Evolutionary conservation across 768 basidiomycete genomes (phyloP).

Genomic region (Exidia glandulosa): DNA sequence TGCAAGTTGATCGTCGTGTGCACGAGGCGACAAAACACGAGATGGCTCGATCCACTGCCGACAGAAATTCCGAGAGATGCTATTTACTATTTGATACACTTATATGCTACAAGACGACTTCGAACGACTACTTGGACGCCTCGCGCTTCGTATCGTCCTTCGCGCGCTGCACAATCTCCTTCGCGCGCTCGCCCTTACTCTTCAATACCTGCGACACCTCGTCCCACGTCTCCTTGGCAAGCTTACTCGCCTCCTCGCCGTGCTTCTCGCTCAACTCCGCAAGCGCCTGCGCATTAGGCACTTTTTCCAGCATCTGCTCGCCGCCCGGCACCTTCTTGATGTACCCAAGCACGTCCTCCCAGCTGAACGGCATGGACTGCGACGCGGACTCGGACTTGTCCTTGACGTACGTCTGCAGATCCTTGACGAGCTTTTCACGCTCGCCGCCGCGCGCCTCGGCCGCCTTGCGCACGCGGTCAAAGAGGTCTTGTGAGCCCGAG

Average conservation of each 20-base stretch:
- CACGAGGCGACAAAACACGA: too few relatives aligned
- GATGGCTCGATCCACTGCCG: too few relatives aligned
- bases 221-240: conserved; percentile 21
- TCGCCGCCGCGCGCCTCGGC: conserved; percentile 12
- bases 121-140: too few relatives aligned
- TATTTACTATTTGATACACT: too few relatives aligned
- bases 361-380: conserved; percentile 9
- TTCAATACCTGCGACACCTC: conserved; percentile 18
- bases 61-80: too few relatives aligned
- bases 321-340: conserved; percentile 18
- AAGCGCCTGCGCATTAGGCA: conserved; percentile 16
- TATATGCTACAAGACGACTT: too few relatives aligned
- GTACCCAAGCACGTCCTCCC: conserved; percentile 17
- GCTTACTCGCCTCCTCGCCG: conserved; percentile 19
- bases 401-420: conserved; percentile 17
- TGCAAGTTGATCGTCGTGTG: too few relatives aligned
- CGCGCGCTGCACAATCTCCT: conserved; percentile 14
- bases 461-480: conserved; percentile 15
- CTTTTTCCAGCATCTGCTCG: conserved; percentile 16
- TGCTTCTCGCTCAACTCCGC: conserved; percentile 14
- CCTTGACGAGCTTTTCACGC: conserved; percentile 18
- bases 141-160: conserved; percentile 5
- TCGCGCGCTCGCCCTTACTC: conserved; percentile 20
- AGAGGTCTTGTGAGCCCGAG: conserved; percentile 13
- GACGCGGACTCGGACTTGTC: conserved; percentile 17